phyloP scores from a whole-genome alignment of 305 asterid genomes.

The Fraxinus sp. region DNA sequence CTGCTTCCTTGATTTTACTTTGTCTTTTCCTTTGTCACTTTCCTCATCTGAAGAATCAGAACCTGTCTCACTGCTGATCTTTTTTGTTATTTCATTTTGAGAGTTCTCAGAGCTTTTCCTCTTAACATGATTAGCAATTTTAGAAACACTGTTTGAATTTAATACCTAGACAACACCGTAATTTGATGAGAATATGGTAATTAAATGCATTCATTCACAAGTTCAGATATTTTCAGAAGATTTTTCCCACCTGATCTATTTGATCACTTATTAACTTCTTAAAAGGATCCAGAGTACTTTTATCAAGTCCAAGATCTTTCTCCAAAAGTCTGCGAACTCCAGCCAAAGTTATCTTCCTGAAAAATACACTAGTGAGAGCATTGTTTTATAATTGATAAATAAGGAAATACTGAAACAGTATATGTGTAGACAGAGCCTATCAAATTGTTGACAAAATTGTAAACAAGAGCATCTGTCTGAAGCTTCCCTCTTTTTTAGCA shows the following conservation, averaged over 20 bases:
- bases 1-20: constrained; percentile 43
- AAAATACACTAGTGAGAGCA: constrained; percentile 24
- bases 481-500: neutral
- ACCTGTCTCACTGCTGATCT: constrained; percentile 36
- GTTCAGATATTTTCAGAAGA: constrained; percentile 6
- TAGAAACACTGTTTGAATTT: constrained; percentile 38
- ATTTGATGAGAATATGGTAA: neutral
- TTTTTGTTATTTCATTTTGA: constrained; percentile 36
- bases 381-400: constrained; percentile 5
- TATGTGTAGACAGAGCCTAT: neutral
- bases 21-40: constrained; percentile 39
- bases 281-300: constrained; percentile 64
- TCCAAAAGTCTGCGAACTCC: constrained; percentile 83
- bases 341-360: constrained; percentile 63
- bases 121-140: constrained; percentile 41
- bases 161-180: constrained; percentile 47
- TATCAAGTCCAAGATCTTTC: constrained; percentile 77
- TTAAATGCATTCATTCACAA: constrained; percentile 11
- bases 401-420: constrained; percentile 16
- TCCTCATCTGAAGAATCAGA: constrained; percentile 37
- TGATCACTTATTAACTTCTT: constrained; percentile 60
- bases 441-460: constrained; percentile 19
- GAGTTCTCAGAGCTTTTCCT: constrained; percentile 34
- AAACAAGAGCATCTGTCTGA: constrained; percentile 14
- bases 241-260: constrained; percentile 60